Percentiles rank a stretch among this genome's conserved stretches.
Conservation (phyloP, 352 stramenopile genomes). For the Globisporangium rhizosaccharum region DNA sequence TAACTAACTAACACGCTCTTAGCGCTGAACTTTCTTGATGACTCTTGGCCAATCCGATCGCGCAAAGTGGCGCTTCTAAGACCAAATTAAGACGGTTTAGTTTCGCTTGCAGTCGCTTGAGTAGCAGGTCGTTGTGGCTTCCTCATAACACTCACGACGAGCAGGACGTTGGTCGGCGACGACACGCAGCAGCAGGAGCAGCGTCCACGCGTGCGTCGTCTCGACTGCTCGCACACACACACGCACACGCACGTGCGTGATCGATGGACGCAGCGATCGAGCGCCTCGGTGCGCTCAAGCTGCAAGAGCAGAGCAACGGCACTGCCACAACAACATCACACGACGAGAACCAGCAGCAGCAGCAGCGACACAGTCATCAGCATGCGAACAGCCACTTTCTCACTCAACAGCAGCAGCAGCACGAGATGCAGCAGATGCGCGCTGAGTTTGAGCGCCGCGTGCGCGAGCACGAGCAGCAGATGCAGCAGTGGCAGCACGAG, state of each 20-base stretch:
- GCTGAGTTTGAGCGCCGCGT: slow-evolving; percentile 39
- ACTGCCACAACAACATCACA: neutral
- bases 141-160: too few relatives aligned
- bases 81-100: too few relatives aligned
- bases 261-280: slow-evolving; percentile 60
- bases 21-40: too few relatives aligned
- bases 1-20: too few relatives aligned
- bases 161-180: too few relatives aligned
- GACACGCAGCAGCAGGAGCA: too few relatives aligned
- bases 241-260: neutral
- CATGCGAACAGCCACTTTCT: neutral
- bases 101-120: too few relatives aligned
- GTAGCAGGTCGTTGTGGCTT: too few relatives aligned
- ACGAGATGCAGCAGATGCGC: slow-evolving; percentile 39
- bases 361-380: slow-evolving; percentile 5
- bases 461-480: slow-evolving; percentile 39
- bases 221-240: neutral
- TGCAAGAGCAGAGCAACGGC: slow-evolving; percentile 32
- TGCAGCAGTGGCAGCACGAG: slow-evolving; percentile 44
- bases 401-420: slow-evolving; percentile 3
- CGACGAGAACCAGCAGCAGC: slow-evolving; percentile 10
- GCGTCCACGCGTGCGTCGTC: neutral
- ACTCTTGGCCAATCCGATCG: too few relatives aligned
- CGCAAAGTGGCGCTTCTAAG: too few relatives aligned
- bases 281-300: slow-evolving; percentile 65